Conservation (phyloP, 306 rosid species). For the Albizia julibrissin region DNA sequence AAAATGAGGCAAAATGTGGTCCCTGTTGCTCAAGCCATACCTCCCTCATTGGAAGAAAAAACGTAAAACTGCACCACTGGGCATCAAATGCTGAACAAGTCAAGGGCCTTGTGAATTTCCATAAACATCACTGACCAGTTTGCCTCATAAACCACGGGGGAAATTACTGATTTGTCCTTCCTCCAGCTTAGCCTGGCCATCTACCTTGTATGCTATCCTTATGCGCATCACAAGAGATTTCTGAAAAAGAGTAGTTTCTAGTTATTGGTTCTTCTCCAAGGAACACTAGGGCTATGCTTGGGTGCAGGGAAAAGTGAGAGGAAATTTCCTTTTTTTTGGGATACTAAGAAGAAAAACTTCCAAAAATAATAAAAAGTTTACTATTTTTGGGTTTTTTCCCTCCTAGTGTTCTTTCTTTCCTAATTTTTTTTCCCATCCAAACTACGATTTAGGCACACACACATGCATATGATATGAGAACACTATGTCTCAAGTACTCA, state of each 20-base stretch:
- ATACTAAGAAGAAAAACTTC: no score
- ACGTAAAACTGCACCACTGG: conserved; percentile 38
- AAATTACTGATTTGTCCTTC: conserved; percentile 90
- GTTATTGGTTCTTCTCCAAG: conserved; percentile 38
- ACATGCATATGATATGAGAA: not conserved
- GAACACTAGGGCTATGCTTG: not conserved
- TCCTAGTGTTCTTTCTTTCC: no score
- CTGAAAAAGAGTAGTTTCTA: conserved; percentile 58
- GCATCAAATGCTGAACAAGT: conserved; percentile 22
- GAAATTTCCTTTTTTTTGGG: no score
- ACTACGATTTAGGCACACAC: not conserved
- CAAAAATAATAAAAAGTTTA: no score
- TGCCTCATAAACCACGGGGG: conserved; percentile 76
- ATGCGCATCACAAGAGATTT: conserved; percentile 94
- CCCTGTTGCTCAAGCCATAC: conserved; percentile 49
- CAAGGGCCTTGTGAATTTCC: conserved; percentile 37
- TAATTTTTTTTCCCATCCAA: no score
- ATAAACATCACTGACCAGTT: conserved; percentile 37
- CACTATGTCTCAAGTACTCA: not conserved
- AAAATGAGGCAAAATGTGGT: conserved; percentile 44
- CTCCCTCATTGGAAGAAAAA: conserved; percentile 38
- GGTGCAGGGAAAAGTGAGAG: no score
- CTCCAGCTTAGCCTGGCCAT: conserved; percentile 83
- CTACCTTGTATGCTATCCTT: conserved; percentile 87
- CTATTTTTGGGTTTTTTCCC: no score